Percentiles rank a stretch among this genome's conserved stretches.
phyloP scores from a whole-genome alignment of 768 basidiomycete genomes.

The Termitomyces sp. region DNA sequence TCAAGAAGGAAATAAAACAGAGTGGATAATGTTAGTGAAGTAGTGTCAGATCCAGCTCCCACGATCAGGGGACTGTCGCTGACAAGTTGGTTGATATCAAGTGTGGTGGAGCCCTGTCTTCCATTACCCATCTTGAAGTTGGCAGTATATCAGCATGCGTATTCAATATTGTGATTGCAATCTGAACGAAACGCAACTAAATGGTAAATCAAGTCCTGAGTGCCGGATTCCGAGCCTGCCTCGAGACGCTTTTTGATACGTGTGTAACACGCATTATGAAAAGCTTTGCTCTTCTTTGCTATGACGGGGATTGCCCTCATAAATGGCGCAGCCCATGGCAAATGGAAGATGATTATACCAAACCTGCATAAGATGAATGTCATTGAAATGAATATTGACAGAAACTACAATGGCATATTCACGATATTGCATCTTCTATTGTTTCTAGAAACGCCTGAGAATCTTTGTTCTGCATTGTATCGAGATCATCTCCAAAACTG shows the following conservation, averaged over 20 bases:
- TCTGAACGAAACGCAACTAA: slow-evolving; percentile 14
- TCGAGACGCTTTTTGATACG: slow-evolving; percentile 58
- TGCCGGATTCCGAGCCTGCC: slow-evolving; percentile 25
- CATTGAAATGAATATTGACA: background rate
- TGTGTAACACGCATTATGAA: slow-evolving; percentile 40
- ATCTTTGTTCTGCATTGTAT: slow-evolving; percentile 13
- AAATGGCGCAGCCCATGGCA: slow-evolving; percentile 18
- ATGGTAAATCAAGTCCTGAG: slow-evolving; percentile 19
- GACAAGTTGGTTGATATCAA: slow-evolving; percentile 13
- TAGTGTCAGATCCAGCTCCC: slow-evolving; percentile 18
- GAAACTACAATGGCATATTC: background rate
- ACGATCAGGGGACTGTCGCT: slow-evolving; percentile 17
- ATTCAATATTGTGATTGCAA: too few relatives aligned
- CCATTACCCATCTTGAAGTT: background rate
- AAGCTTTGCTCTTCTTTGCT: slow-evolving; percentile 8
- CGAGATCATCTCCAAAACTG: slow-evolving; percentile 27
- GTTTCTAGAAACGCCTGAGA: background rate
- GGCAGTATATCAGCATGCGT: background rate
- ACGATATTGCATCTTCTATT: slow-evolving; percentile 8
- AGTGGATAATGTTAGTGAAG: slow-evolving; percentile 14
- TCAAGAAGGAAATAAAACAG: slow-evolving; percentile 16
- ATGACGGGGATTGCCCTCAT: slow-evolving; percentile 8
- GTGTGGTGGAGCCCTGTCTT: background rate
- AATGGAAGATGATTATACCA: slow-evolving; percentile 12
- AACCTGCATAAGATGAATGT: slow-evolving; percentile 2